These are phyloP conservation scores for Kandelia obovata DNA, from an alignment of 345 rosid genomes.

Conservation along the genomic window DNA sequence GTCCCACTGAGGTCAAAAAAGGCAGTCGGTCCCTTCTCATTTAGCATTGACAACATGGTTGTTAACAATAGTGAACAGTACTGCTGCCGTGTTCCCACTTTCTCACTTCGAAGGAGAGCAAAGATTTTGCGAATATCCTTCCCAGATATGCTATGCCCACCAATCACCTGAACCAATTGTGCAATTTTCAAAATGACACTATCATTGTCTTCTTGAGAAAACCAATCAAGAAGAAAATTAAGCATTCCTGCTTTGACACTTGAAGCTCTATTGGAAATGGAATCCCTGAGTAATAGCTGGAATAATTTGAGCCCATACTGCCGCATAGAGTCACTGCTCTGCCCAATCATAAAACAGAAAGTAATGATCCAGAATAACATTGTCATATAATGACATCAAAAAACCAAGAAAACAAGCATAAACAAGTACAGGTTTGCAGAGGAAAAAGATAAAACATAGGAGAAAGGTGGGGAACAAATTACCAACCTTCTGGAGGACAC, in stretches of 20 bases:
- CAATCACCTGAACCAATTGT: conserved; percentile 80
- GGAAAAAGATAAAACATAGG: background rate
- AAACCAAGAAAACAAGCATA: too few species aligned
- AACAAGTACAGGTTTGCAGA: background rate
- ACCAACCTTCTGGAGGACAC: conserved; percentile 94
- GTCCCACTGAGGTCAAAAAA: conserved; percentile 85
- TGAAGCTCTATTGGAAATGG: conserved; percentile 85
- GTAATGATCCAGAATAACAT: conserved; percentile 21
- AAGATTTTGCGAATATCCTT: conserved; percentile 96
- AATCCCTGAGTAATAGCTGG: conserved; percentile 82
- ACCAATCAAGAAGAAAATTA: conserved; percentile 93
- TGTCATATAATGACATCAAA: background rate
- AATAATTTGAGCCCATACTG: conserved; percentile 76
- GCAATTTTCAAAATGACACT: conserved; percentile 71
- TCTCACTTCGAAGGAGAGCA: conserved; percentile 91
- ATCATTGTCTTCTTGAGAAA: conserved; percentile 72
- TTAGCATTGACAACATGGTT: conserved; percentile 80
- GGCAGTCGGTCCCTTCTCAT: conserved; percentile 94
- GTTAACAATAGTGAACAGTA: conserved; percentile 80
- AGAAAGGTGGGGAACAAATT: conserved; percentile 16
- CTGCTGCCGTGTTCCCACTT: conserved; percentile 71
- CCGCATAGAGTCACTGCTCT: conserved; percentile 96
- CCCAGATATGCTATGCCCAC: conserved; percentile 98
- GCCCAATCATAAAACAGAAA: conserved; percentile 65
- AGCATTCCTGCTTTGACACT: conserved; percentile 93